A percentile compares a stretch with the other conserved stretches of the same genome.
These are phyloP conservation scores for Vinca major DNA, from an alignment of 305 asterid species.

Conservation along the genomic window DNA sequence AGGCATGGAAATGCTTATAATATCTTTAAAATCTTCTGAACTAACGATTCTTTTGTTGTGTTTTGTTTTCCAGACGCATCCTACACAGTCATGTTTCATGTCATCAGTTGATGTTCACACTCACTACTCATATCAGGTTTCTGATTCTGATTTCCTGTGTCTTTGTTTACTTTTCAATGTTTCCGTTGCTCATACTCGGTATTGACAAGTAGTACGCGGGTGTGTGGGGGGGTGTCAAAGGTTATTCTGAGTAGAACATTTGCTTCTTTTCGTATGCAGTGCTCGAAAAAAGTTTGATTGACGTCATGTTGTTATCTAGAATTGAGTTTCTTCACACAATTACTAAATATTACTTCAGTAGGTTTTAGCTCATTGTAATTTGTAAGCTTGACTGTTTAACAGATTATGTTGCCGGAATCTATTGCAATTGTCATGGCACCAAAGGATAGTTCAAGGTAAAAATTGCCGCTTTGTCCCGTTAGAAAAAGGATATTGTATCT, in stretches of 20 bases:
- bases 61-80: conserved; percentile 76
- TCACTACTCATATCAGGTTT: conserved; percentile 93
- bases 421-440: conserved; percentile 99
- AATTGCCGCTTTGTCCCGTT: background rate
- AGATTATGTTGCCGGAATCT: conserved; percentile 97
- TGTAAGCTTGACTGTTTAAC: conserved; percentile 22
- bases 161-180: background rate
- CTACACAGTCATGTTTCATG: conserved; percentile 98
- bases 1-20: background rate
- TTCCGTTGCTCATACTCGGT: background rate
- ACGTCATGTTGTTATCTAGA: background rate
- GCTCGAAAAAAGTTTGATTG: background rate
- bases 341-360: conserved; percentile 4
- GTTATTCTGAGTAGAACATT: background rate
- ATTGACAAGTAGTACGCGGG: background rate
- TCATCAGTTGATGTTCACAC: conserved; percentile 96
- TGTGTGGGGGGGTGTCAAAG: background rate
- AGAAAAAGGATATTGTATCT: conserved; percentile 1
- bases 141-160: conserved; percentile 8
- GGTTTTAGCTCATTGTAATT: conserved; percentile 6
- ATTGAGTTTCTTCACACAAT: background rate
- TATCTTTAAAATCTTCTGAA: background rate
- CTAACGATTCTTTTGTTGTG: conserved; percentile 14
- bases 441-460: conserved; percentile 64
- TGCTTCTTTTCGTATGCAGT: background rate